These are phyloP conservation scores for Globisporangium echinulatum DNA, from an alignment of 352 stramenopile species.

Conservation along the genomic window DNA sequence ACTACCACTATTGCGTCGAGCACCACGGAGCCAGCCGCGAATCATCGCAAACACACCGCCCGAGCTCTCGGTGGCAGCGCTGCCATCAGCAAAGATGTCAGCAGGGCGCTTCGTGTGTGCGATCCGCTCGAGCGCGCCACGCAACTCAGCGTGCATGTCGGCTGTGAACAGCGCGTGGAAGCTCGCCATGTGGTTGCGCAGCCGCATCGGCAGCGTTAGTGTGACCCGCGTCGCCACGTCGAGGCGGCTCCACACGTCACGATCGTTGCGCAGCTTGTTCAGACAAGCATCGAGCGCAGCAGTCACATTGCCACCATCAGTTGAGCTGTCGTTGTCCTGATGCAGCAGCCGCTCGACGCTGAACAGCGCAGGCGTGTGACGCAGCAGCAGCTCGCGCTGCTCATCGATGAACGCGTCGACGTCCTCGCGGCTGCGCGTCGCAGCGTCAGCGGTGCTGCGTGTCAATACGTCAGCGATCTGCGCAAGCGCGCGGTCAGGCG, in stretches of 20 bases:
- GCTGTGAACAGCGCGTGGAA: slow-evolving; percentile 7
- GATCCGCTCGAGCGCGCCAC: slow-evolving; percentile 6
- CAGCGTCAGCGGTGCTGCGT: slow-evolving; percentile 14
- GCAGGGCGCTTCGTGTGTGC: background rate
- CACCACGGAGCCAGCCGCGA: background rate
- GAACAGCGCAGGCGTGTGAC: slow-evolving; percentile 19
- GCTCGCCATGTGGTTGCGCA: slow-evolving; percentile 2
- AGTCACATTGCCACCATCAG: background rate
- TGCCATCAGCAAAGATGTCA: background rate
- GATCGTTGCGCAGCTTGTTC: slow-evolving; percentile 11
- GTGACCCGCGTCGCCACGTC: background rate
- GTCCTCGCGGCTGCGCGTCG: slow-evolving; percentile 17
- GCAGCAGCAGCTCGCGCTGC: slow-evolving; percentile 10
- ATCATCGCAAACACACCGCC: background rate
- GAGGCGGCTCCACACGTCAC: slow-evolving; percentile 3
- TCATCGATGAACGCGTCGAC: slow-evolving; percentile 20
- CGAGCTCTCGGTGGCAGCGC: background rate
- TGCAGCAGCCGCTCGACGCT: slow-evolving; percentile 23
- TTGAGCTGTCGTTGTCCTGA: background rate
- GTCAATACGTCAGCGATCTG: slow-evolving; percentile 15
- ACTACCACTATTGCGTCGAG: too few species aligned
- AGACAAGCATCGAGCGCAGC: slow-evolving; percentile 3
- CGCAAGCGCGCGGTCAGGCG: slow-evolving; percentile 21
- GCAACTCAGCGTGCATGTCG: slow-evolving; percentile 2
- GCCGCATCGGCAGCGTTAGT: slow-evolving; percentile 1